Base-by-base conservation (phyloP, 345 rosid genomes). In the Pistacia integerrima region DNA sequence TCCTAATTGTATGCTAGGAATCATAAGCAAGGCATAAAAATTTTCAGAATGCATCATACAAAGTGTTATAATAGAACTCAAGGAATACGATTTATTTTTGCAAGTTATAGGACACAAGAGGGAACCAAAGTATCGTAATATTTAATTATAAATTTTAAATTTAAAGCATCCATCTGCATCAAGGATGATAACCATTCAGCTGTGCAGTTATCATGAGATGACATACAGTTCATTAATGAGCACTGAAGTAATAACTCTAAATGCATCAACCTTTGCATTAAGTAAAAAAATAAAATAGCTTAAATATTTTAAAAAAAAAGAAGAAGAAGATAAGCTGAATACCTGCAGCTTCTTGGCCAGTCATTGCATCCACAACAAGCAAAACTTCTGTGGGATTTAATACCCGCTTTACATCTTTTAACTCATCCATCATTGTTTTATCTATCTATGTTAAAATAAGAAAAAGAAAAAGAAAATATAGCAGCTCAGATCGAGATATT, bases 331-430 rank as follows among this genome's bases (percentile, higher is more conserved):
- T 60, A 48, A 41, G 74, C 38, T 9, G 38, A 69, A 64, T 83
- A 93, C 99, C 97, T 74, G 94, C 99, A 78, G 98, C 98, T 92
- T 96, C 99, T 88, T 96, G 99, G 70, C 98, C 99, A 58, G 99
- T 93, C 97, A 96, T 96, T 75, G 98, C 98, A 90, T 96, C 99
- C 72, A 93, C 99, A 67, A 96, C 97, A 68, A 96, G 97, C 84
- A 96, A 85, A 20, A 93, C 94, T 85, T 96, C 99, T 16, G 95
- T 91, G 63, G 98, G 97, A 83, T 91, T 96, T 68, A 93, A 69
- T 54, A 83, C 87, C 68, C 82, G 87, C 87, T 93, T 96, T 85
- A 96, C 94, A n/a, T 93, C 94, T 84, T 96, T 96, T 82, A 93
- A 84, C 84, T 96, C 99, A 61, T 93, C 97, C 99, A 96, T 96